A percentile compares a stretch with the other conserved stretches of the same genome.
Conservation (phyloP, 73 alveolate species). For the Paramecium caudatum region DNA sequence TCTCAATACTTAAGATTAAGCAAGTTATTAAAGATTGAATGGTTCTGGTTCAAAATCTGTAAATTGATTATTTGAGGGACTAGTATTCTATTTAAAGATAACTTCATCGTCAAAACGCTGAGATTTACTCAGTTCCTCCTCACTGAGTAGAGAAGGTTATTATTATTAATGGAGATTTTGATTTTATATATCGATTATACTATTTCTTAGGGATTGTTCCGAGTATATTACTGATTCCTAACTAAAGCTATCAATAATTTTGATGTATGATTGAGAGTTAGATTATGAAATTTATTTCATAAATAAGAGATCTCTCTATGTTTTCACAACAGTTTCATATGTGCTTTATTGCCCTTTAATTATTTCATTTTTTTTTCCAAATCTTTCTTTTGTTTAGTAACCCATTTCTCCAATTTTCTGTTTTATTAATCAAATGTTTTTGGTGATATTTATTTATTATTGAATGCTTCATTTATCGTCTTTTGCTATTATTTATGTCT, state of each 20-base stretch:
- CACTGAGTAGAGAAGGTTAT: not conserved
- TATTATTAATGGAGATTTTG: not conserved
- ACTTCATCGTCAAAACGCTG: slow-evolving; percentile 43
- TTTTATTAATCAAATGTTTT: slow-evolving; percentile 73
- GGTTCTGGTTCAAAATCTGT: slow-evolving; percentile 40
- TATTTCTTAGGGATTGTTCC: slow-evolving; percentile 45
- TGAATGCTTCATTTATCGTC: slow-evolving; percentile 76
- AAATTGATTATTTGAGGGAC: not conserved
- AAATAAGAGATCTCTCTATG: slow-evolving; percentile 73
- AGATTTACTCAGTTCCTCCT: slow-evolving; percentile 37
- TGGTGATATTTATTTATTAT: slow-evolving; percentile 78
- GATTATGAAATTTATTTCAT: slow-evolving; percentile 60
- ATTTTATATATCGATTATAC: slow-evolving; percentile 23
- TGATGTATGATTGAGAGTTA: slow-evolving; percentile 52
- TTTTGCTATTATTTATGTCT: slow-evolving; percentile 77
- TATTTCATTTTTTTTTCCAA: slow-evolving; percentile 72
- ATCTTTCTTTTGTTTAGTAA: slow-evolving; percentile 77
- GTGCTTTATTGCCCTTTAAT: slow-evolving; percentile 81
- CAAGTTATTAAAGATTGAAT: slow-evolving; percentile 18
- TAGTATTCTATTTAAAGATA: slow-evolving; percentile 3
- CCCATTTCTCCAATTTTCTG: slow-evolving; percentile 83
- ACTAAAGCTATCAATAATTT: slow-evolving; percentile 66
- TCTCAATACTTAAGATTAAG: slow-evolving; percentile 58
- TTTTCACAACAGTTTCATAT: slow-evolving; percentile 79
- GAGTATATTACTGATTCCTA: slow-evolving; percentile 53